These are phyloP conservation scores for Saccharomycopsis amapae DNA, from an alignment of 805 yeast genomes.

Conservation along the genomic window DNA sequence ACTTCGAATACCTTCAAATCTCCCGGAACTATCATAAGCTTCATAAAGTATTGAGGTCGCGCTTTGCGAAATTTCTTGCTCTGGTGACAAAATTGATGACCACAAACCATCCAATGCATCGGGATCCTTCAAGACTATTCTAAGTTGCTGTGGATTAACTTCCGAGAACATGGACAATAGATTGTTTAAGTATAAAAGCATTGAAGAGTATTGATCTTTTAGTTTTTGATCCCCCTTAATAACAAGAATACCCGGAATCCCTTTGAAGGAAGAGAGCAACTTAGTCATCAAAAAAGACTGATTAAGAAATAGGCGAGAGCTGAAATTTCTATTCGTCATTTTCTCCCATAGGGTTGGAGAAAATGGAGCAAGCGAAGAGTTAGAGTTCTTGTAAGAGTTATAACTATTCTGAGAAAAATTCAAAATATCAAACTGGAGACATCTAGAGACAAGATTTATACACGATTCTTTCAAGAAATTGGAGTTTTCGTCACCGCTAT, in stretches of 20 bases:
- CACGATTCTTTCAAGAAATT: slow-evolving; percentile 9
- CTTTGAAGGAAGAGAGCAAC: slow-evolving; percentile 25
- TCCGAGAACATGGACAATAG: slow-evolving; percentile 36
- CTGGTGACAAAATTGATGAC: slow-evolving; percentile 66
- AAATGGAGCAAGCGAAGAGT: slow-evolving; percentile 28
- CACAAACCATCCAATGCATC: slow-evolving; percentile 56
- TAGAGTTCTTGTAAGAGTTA: slow-evolving; percentile 29
- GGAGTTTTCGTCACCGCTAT: slow-evolving; percentile 1
- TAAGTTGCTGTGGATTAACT: slow-evolving; percentile 31
- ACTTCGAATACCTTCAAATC: slow-evolving; percentile 65
- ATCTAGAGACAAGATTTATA: slow-evolving; percentile 29
- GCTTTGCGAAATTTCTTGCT: slow-evolving; percentile 50
- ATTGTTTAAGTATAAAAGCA: slow-evolving; percentile 28
- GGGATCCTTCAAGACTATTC: slow-evolving; percentile 34
- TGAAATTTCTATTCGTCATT: slow-evolving; percentile 22
- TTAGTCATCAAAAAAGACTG: slow-evolving; percentile 21
- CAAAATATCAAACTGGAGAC: slow-evolving; percentile 41
- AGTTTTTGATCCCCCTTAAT: slow-evolving; percentile 22
- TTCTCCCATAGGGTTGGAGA: slow-evolving; percentile 27
- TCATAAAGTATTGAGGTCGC: slow-evolving; percentile 69
- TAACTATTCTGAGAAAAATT: slow-evolving; percentile 36
- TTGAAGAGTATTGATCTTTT: slow-evolving; percentile 24
- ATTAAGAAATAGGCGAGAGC: background rate
- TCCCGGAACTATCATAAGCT: slow-evolving; percentile 70
- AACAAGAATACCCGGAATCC: slow-evolving; percentile 27